Evolutionary conservation across 208 protist species (phyloP).

Genomic region (Crithidia fasciculata): DNA sequence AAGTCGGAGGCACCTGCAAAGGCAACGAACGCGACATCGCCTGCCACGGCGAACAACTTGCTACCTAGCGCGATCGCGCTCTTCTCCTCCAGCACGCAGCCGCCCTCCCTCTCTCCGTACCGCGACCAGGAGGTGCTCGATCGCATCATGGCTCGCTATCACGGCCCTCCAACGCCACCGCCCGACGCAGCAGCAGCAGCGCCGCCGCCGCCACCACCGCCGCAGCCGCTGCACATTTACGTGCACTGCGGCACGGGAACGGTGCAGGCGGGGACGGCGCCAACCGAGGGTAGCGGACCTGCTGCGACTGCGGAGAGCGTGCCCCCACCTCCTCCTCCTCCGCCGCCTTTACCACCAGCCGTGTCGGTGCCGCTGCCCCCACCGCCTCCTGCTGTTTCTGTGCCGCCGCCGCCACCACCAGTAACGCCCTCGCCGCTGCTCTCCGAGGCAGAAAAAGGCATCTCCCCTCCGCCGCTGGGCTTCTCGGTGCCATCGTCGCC

Average conservation of each 20-base stretch:
- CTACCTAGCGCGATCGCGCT: conserved; percentile 19
- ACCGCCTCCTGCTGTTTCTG: background rate
- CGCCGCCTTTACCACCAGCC: conserved; percentile 4
- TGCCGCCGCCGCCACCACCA: conserved; percentile 16
- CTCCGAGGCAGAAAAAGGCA: background rate
- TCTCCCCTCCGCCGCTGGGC: background rate
- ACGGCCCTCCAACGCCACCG: conserved; percentile 4
- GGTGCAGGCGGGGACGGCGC: background rate
- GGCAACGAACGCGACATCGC: background rate
- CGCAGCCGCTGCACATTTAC: conserved; percentile 37
- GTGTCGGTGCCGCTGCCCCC: conserved; percentile 22
- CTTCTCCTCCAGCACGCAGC: background rate
- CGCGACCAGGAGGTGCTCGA: conserved; percentile 47
- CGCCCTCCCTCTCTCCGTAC: conserved; percentile 31
- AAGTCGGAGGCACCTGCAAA: background rate
- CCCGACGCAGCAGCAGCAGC: background rate
- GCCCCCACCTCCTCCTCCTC: conserved; percentile 8
- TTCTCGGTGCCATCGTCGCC: conserved; percentile 17
- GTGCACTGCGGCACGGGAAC: conserved; percentile 36
- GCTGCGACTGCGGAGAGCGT: background rate
- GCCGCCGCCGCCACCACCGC: background rate
- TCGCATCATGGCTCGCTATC: conserved; percentile 37
- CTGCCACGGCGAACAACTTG: background rate
- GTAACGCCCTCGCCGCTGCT: background rate
- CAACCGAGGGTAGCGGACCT: background rate